Percentiles rank a stretch among this genome's conserved stretches.
Evolutionary conservation across 768 basidiomycete species (phyloP).

Genomic region (Tremella yokohamensis): DNA sequence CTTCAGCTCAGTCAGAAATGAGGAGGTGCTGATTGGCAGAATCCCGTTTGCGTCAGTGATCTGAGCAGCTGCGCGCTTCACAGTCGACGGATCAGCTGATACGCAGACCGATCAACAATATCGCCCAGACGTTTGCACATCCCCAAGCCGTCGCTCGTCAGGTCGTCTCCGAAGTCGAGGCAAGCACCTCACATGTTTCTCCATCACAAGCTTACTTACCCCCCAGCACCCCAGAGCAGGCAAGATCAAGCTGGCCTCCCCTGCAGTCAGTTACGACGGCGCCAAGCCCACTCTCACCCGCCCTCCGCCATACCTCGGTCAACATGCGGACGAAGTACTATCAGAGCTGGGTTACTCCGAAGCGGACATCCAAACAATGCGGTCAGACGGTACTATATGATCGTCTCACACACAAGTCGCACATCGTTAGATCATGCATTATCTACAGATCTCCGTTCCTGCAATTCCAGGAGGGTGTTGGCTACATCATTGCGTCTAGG

Average conservation of each 20-base stretch:
- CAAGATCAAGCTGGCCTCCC: conserved; percentile 71
- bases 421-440: too few species aligned
- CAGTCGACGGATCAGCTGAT: conserved; percentile 8
- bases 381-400: conserved; percentile 20
- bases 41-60: conserved; percentile 29
- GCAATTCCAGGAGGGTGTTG: too few species aligned
- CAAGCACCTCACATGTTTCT: conserved; percentile 48
- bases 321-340: conserved; percentile 70
- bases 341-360: conserved; percentile 55
- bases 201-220: neutral
- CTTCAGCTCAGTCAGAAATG: conserved; percentile 39
- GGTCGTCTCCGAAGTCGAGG: conserved; percentile 73
- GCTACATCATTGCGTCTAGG: too few species aligned
- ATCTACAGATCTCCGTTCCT: too few species aligned
- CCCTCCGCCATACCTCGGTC: conserved; percentile 82
- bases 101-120: conserved; percentile 75
- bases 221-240: conserved; percentile 70
- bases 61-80: neutral
- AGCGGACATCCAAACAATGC: conserved; percentile 55
- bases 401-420: too few species aligned
- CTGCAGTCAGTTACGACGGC: conserved; percentile 78
- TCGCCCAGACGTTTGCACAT: conserved; percentile 82
- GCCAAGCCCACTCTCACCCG: conserved; percentile 56
- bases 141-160: conserved; percentile 75
- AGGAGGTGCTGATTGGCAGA: conserved; percentile 57